A percentile compares a stretch with the other conserved stretches of the same genome.
These are phyloP conservation scores for Blastocystis sp. DNA, from an alignment of 352 stramenopile species.

Conservation along the genomic window DNA sequence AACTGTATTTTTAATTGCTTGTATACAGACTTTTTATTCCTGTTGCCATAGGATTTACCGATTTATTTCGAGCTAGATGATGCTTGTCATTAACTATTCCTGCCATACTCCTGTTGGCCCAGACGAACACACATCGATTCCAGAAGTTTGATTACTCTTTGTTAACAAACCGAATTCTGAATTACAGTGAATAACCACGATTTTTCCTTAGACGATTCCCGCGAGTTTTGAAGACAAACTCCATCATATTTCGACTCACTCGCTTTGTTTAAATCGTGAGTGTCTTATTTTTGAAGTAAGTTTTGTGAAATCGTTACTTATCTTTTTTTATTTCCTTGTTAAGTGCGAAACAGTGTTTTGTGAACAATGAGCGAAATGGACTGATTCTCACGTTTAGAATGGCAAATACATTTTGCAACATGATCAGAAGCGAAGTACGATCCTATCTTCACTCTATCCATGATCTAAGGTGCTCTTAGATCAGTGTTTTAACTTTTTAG, in stretches of 20 bases:
- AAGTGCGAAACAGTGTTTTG: not conserved
- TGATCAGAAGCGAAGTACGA: not conserved
- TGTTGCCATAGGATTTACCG: not conserved
- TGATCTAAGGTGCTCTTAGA: not conserved
- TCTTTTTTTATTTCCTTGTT: not conserved
- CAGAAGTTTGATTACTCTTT: not conserved
- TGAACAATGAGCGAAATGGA: not conserved
- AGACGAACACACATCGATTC: not conserved
- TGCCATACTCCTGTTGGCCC: not conserved
- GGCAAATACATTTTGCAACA: not conserved
- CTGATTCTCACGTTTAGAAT: slow-evolving; percentile 28
- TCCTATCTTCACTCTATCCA: not conserved
- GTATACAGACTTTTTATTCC: not conserved
- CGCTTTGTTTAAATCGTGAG: slow-evolving; percentile 42
- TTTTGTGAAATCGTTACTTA: slow-evolving; percentile 2
- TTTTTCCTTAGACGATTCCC: not conserved
- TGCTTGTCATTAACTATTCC: not conserved
- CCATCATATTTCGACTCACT: slow-evolving; percentile 8
- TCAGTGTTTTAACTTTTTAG: not conserved
- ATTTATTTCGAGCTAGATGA: not conserved
- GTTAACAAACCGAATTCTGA: not conserved
- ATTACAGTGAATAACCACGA: not conserved
- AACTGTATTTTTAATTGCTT: not conserved
- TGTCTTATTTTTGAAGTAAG: not conserved
- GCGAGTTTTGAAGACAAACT: not conserved